Evolutionary conservation across 139 green algal species (phyloP).

Genomic region (Raphidocelis subcapitata): DNA sequence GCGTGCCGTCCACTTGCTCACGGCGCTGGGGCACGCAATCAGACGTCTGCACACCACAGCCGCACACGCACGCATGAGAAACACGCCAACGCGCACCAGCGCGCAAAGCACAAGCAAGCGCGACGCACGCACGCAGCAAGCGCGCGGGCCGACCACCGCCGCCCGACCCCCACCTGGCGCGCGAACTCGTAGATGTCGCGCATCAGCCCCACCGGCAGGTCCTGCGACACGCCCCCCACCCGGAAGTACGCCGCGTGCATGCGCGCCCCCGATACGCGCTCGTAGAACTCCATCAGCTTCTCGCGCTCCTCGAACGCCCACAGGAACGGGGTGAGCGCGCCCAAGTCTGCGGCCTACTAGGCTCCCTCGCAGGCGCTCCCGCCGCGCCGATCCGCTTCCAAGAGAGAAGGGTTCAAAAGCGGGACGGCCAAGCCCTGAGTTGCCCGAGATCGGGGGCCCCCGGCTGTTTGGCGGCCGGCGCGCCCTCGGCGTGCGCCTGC

Average conservation of each 20-base stretch:
- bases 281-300: constrained; percentile 90
- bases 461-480: no score
- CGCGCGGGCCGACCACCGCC: no score
- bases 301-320: constrained; percentile 89
- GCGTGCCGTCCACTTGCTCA: no score
- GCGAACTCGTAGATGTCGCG: constrained; percentile 83
- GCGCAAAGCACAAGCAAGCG: neutral
- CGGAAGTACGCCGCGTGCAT: constrained; percentile 85
- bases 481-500: no score
- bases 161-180: constrained; percentile 34
- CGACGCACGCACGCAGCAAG: no score
- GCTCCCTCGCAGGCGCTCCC: no score
- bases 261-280: constrained; percentile 73
- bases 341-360: constrained; percentile 71
- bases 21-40: no score
- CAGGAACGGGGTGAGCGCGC: constrained; percentile 81
- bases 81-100: neutral
- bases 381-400: no score
- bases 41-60: no score
- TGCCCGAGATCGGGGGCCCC: no score
- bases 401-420: constrained; percentile 65
- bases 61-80: neutral
- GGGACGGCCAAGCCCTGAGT: no score
- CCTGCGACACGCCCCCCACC: constrained; percentile 60
- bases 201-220: constrained; percentile 78